A percentile compares a stretch with the other conserved stretches of the same genome.
Evolutionary conservation across 1,284 basidiomycete species (phyloP).

Genomic region (Neonothopanus nambi): DNA sequence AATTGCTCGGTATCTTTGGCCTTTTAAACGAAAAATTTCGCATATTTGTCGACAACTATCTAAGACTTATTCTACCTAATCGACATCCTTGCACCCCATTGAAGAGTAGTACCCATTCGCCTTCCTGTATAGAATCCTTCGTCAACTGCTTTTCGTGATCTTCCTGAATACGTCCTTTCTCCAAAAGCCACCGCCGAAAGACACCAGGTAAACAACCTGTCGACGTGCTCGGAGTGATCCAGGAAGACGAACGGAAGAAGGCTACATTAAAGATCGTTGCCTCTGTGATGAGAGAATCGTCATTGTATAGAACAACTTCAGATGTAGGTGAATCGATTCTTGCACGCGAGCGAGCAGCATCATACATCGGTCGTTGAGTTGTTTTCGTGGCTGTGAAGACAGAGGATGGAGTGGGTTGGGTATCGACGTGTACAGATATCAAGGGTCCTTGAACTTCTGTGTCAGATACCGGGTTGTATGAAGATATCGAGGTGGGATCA

Average conservation of each 20-base stretch:
- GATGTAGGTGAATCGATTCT: slow-evolving; percentile 35
- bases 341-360: slow-evolving; percentile 57
- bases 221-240: slow-evolving; percentile 62
- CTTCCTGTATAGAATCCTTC: slow-evolving; percentile 43
- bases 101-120: slow-evolving; percentile 67
- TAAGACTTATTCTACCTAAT: slow-evolving; percentile 38
- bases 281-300: slow-evolving; percentile 53
- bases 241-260: slow-evolving; percentile 51
- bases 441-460: slow-evolving; percentile 21
- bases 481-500: slow-evolving; percentile 46
- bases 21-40: no score
- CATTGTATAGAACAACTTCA: slow-evolving; percentile 69
- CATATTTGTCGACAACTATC: background rate
- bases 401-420: slow-evolving; percentile 49
- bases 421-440: slow-evolving; percentile 49
- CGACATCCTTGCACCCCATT: slow-evolving; percentile 72
- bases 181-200: slow-evolving; percentile 63
- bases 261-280: slow-evolving; percentile 71
- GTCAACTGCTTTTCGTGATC: slow-evolving; percentile 42
- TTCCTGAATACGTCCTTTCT: slow-evolving; percentile 53
- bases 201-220: slow-evolving; percentile 73
- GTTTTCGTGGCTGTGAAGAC: slow-evolving; percentile 70
- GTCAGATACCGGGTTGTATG: slow-evolving; percentile 36
- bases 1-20: no score
- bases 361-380: slow-evolving; percentile 58